Evolutionary conservation across 164 flowering plant genomes (phyloP), one percentile per base, ranked within the genome.

Genomic region (Pachysandra terminalis): DNA sequence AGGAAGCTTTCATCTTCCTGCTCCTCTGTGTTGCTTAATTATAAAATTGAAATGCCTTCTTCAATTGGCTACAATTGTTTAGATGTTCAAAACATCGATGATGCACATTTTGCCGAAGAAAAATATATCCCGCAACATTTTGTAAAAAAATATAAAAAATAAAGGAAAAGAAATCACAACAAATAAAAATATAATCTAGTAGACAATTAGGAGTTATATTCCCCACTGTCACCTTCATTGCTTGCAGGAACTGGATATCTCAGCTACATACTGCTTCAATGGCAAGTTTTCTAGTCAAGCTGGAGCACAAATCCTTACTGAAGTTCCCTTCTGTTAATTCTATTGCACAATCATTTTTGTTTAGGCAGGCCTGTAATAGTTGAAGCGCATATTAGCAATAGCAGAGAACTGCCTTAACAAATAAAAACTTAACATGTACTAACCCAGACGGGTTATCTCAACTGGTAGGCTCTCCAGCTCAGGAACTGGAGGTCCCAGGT

Each of bases 231-330:
- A 45, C 15, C 15, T 6, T 25, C n/a, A n/a, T n/a, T 23, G 32
- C 2, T 17, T 57, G 32, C 32, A 10, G 9, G 19, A 24, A 24
- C 37, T 51, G 63, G 65, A 1, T 13, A 59, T 56, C 69, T 83
- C 80, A 86, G 75, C 81, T 81, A 81, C 98, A 88, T 9, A 63
- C 68, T 24, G 79, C 92, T 82, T 93, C 89, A 61, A 90, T 85
- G 0, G 92, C 92, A 59, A 91, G 90, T 74, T 77, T 82, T 80
- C 75, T 89, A 1, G 73, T 66, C 56, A 69, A 60, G 61, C 80
- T 74, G 0, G 81, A 77, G 71, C 96, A 93, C 64, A 80, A 71
- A 59, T 58, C 63, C 69, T 37, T 68, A 48, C 70, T 59, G 68
- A 93, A 88, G 64, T 84, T 81, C 67, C 75, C 75, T 57, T 75